Percentiles rank a stretch among this genome's conserved stretches.
These are phyloP conservation scores for Lentinula guzmanii DNA, from an alignment of 768 basidiomycete species.

Conservation along the genomic window DNA sequence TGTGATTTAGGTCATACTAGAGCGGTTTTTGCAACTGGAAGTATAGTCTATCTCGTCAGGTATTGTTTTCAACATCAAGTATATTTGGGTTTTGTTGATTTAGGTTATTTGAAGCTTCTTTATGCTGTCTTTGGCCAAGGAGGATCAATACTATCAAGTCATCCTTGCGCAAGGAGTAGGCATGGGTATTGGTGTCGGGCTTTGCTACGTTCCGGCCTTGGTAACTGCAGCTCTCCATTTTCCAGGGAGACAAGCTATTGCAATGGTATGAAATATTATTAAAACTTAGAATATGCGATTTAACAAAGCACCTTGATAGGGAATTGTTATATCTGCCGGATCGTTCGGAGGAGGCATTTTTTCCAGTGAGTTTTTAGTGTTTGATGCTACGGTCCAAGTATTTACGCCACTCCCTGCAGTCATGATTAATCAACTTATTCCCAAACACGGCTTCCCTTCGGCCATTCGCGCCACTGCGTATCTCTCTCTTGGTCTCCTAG, in stretches of 20 bases:
- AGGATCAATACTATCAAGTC: slow-evolving; percentile 1
- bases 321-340: neutral
- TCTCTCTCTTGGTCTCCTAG: neutral
- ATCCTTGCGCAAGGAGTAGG: slow-evolving; percentile 2
- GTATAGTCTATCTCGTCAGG: neutral
- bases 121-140: neutral
- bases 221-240: neutral
- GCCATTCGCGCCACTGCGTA: neutral
- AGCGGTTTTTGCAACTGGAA: neutral
- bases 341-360: slow-evolving; percentile 5
- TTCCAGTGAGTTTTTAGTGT: neutral
- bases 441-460: neutral
- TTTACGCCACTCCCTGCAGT: neutral
- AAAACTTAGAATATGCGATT: neutral
- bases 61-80: neutral
- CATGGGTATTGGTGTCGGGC: slow-evolving; percentile 3
- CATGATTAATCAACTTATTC: slow-evolving; percentile 1
- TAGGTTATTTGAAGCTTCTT: neutral
- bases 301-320: neutral
- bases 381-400: no score
- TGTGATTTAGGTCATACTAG: slow-evolving; percentile 3
- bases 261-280: neutral
- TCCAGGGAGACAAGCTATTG: slow-evolving; percentile 4
- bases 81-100: neutral
- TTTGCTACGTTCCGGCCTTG: slow-evolving; percentile 4